Conservation (phyloP, 2,329 filamentous ascomycete species). For the Westerdykella ornata region DNA sequence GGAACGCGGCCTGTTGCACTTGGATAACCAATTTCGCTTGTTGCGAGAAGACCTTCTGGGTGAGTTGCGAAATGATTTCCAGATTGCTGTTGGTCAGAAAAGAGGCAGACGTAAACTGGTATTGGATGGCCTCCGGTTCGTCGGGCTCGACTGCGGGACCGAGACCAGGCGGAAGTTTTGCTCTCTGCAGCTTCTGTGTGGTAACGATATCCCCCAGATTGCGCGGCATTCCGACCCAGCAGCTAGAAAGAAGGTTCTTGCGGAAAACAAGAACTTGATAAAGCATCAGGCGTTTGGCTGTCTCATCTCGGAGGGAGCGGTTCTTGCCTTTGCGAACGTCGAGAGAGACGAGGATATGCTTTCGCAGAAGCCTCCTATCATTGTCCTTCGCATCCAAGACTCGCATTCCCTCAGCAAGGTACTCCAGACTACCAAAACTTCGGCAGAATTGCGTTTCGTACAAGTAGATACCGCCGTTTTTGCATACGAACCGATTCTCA, state of each 20-base stretch:
- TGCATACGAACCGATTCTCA: constrained; percentile 61
- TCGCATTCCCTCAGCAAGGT: constrained; percentile 42
- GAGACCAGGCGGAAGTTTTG: constrained; percentile 25
- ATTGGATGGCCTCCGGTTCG: constrained; percentile 38
- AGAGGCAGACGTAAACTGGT: constrained; percentile 39
- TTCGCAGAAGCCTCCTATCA: constrained; percentile 37
- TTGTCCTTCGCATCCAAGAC: constrained; percentile 50
- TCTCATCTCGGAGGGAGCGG: constrained; percentile 46
- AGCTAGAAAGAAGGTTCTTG: constrained; percentile 44
- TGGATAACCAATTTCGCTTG: constrained; percentile 67
- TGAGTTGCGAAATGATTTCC: constrained; percentile 57
- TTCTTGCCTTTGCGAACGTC: constrained; percentile 56
- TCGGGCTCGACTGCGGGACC: constrained; percentile 35
- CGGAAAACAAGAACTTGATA: constrained; percentile 46
- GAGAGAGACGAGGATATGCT: constrained; percentile 48
- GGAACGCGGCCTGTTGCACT: constrained; percentile 45
- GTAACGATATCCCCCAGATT: constrained; percentile 44
- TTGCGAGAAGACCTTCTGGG: constrained; percentile 64
- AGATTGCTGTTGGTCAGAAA: constrained; percentile 46
- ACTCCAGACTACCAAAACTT: constrained; percentile 32
- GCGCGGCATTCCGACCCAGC: constrained; percentile 14
- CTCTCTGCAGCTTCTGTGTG: constrained; percentile 40
- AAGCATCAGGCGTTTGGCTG: constrained; percentile 58
- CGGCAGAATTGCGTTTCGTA: constrained; percentile 44
- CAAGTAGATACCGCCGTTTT: constrained; percentile 61